Evolutionary conservation across 1,139 yeast species (phyloP), one percentile per base, ranked within the genome.

Genomic region (Blastobotrys illinoisensis): DNA sequence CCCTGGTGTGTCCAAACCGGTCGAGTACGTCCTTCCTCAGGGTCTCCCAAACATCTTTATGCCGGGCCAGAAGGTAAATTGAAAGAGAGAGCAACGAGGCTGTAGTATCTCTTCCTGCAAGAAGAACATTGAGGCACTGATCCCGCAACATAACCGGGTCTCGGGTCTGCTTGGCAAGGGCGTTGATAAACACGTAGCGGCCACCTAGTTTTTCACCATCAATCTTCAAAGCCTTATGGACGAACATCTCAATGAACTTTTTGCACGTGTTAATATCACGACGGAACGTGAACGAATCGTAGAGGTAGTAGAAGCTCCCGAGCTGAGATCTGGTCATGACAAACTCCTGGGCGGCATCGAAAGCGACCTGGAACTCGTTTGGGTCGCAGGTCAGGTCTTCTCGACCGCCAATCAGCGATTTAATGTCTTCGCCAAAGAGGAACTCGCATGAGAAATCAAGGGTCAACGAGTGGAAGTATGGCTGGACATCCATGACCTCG

Each of bases 361-460:
- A 79, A 3, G 80, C 73, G 2, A 68, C 67, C 44, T 78, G 77
- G 64, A 79, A 79, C 18, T 69, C 72, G 19, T 54, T 56, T 11
- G 40, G 40, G 7, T 32, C 40, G 11, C 40, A 32, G 7, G 40
- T 32, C 13, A 32, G 16, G 40, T 32, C 40, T n/a, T 32, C 40
- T 7, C 40, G 40, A 11, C 40, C 40, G 40, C 40, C 40, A 32
- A 32, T 32, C 7, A 32, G 40, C 3, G 40, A 44, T 9, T 44
- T 23, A 14, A 44, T 44, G 14, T 44, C 46, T 9, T 75, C 79
- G 14, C 83, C 83, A 66, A 80, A 79, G 61, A 80, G 71, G 61
- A 79, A 79, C 65, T 80, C 82, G 21, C 82, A 75, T 5, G 84
- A 78, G 18, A 81, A 73, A 63, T 80, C 84, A 55, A 80, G 73